These are phyloP conservation scores for Bonia amplexicaulis DNA, from an alignment of 176 grass and related monocot species.

Conservation along the genomic window DNA sequence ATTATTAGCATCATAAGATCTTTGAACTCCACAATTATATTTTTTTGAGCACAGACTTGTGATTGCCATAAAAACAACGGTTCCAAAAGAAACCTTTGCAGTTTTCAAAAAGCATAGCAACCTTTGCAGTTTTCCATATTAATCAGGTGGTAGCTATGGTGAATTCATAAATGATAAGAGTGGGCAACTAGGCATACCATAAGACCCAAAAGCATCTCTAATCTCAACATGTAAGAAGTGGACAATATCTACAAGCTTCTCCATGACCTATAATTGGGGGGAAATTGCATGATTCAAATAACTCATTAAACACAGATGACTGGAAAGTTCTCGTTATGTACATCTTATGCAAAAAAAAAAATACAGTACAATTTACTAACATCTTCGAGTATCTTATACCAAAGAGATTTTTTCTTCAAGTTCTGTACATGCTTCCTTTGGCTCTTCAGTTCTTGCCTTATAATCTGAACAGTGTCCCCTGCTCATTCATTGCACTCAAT, in stretches of 20 bases:
- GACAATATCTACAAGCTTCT: conserved; percentile 89
- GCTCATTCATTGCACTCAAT: not conserved
- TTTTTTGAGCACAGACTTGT: not conserved
- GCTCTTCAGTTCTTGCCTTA: conserved; percentile 69
- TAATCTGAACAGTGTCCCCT: conserved; percentile 71
- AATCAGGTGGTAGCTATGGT: not conserved
- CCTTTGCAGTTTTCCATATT: not conserved
- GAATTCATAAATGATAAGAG: not conserved
- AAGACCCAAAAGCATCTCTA: conserved; percentile 68
- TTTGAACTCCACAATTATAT: not conserved
- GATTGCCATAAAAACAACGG: not conserved
- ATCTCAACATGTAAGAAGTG: conserved; percentile 90
- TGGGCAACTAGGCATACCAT: conserved; percentile 44
- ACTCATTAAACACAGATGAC: not conserved
- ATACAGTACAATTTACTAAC: conserved; percentile 33
- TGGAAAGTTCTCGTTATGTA: not conserved
- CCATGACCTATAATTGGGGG: conserved; percentile 54
- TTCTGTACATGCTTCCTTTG: conserved; percentile 61
- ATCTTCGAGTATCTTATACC: conserved; percentile 56
- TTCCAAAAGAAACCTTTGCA: not conserved
- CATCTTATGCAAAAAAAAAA: not conserved
- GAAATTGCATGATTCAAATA: not conserved
- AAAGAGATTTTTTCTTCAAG: conserved; percentile 82
- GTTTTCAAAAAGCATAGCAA: not conserved
- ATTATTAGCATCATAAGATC: not conserved